Base-by-base conservation (phyloP, 1,139 yeast species). In the Kluyveromyces marxianus region DNA sequence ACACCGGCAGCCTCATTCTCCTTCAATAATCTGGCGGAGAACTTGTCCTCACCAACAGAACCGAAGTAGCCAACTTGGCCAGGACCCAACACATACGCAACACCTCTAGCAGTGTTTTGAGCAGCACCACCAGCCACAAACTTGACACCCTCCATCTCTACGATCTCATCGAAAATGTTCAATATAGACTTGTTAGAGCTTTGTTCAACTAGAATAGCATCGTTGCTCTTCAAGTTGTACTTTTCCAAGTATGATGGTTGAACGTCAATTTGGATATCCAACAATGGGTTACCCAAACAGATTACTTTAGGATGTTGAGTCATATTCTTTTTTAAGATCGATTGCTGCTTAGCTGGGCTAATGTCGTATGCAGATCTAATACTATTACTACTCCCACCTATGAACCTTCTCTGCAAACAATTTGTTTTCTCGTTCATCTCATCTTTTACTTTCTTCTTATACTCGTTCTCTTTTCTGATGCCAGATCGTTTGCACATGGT, bases 41-140 rank as follows among this genome's bases (percentile, higher is more conserved):
- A 92, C 59, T 83, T 77, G 69, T 92, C 99, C 58, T 85, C 77
- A 63, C 98, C 98, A 53, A 90, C 98, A 47, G 96, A 83, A 45
- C 99, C 99, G 63, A 92, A 89, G 75, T 94, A 92, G 46, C 83
- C 85, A 44, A 92, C 98, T 31, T 94, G 81, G 59, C 81, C 69
- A 42, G 74, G 70, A 50, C 97, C 96, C 48, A 94, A 75, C 53
- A 88, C 71, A 71, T 88, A 90, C 65, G 92, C 97, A 45, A 97
- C 97, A 63, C 96, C 99, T 72, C 99, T 82, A 50, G 98, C 97
- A 53, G 98, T 83, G 74, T 92, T 92, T 73, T 92, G 99, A 50
- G 97, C 98, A 58, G 99, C 98, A 67, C 99, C 99, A 58, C 99
- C 99, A 51, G 99, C 98, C 58, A 92, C 79, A 54, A 81, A 71